These are phyloP conservation scores for Mediolabrus comicus DNA, from an alignment of 108 stramenopile species.

Conservation along the genomic window DNA sequence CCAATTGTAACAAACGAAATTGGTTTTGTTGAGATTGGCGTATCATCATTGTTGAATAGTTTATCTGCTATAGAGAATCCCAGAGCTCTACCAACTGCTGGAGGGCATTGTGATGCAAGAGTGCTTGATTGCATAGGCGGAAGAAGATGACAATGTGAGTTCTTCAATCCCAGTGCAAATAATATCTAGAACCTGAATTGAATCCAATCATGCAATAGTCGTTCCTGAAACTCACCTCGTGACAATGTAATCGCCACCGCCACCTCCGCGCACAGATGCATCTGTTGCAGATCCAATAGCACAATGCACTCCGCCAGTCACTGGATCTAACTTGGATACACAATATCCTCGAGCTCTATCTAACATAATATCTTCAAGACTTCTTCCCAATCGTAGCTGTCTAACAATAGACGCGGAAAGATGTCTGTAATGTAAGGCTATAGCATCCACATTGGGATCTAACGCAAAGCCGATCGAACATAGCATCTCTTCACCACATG, in stretches of 20 bases:
- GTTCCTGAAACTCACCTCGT: conserved; percentile 16
- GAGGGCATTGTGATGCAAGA: conserved; percentile 80
- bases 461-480: conserved; percentile 52
- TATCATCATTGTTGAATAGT: conserved; percentile 2
- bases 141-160: no score
- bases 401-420: conserved; percentile 60
- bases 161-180: no score
- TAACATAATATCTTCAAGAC: conserved; percentile 62
- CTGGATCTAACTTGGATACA: conserved; percentile 75
- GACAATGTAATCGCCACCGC: conserved; percentile 65
- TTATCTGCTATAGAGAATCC: conserved; percentile 61
- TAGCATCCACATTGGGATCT: conserved; percentile 47
- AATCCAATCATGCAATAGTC: conserved; percentile 31
- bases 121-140: conserved; percentile 38
- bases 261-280: conserved; percentile 17
- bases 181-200: no score
- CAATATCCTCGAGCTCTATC: conserved; percentile 79
- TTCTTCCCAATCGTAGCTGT: conserved; percentile 43
- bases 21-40: conserved; percentile 23
- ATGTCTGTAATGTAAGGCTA: conserved; percentile 87
- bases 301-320: conserved; percentile 85
- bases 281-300: conserved; percentile 59
- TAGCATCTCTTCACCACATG: conserved; percentile 86
- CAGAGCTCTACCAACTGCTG: conserved; percentile 83
- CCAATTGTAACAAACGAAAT: conserved; percentile 79